Conservation (phyloP, 148 eudicot genomes). For the Pharnaceum exiguum region DNA sequence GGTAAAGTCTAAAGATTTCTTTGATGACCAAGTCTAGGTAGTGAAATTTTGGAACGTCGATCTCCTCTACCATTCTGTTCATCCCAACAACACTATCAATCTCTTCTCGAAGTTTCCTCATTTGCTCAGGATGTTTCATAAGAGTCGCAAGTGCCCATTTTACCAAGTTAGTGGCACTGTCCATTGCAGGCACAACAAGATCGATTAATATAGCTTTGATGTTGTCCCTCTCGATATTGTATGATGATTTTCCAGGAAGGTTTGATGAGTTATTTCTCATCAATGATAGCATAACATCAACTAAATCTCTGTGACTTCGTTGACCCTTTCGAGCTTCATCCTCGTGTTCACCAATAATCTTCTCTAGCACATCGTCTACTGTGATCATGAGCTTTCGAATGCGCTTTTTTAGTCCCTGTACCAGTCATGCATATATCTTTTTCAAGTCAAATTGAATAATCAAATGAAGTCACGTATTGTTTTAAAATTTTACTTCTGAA, state of each 20-base stretch:
- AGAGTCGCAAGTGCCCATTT: slow-evolving; percentile 12
- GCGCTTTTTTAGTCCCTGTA: slow-evolving; percentile 5
- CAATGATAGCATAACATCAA: slow-evolving; percentile 1
- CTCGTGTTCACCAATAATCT: slow-evolving; percentile 9
- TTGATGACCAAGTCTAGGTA: slow-evolving; percentile 12
- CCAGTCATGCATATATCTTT: too few relatives aligned
- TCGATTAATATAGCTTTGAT: slow-evolving; percentile 15
- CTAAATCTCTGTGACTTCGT: slow-evolving; percentile 10
- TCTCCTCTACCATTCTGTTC: slow-evolving; percentile 7
- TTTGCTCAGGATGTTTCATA: slow-evolving; percentile 3
- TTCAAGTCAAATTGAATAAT: too few relatives aligned
- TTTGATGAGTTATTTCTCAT: too few relatives aligned
- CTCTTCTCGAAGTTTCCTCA: slow-evolving; percentile 12
- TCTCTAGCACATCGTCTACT: slow-evolving; percentile 9
- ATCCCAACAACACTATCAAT: slow-evolving; percentile 8
- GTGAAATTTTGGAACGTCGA: slow-evolving; percentile 5
- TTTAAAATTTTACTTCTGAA: too few relatives aligned
- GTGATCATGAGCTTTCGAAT: slow-evolving; percentile 4
- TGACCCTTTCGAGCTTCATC: slow-evolving; percentile 4
- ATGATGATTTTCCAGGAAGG: background rate
- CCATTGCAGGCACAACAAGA: slow-evolving; percentile 14
- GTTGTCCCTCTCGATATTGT: slow-evolving; percentile 5
- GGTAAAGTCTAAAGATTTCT: slow-evolving; percentile 14
- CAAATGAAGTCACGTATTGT: too few relatives aligned
- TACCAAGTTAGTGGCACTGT: slow-evolving; percentile 15